A percentile compares a stretch with the other conserved stretches of the same genome.
Evolutionary conservation across 139 green algal species (phyloP).

Genomic region (Chlorella sp.): DNA sequence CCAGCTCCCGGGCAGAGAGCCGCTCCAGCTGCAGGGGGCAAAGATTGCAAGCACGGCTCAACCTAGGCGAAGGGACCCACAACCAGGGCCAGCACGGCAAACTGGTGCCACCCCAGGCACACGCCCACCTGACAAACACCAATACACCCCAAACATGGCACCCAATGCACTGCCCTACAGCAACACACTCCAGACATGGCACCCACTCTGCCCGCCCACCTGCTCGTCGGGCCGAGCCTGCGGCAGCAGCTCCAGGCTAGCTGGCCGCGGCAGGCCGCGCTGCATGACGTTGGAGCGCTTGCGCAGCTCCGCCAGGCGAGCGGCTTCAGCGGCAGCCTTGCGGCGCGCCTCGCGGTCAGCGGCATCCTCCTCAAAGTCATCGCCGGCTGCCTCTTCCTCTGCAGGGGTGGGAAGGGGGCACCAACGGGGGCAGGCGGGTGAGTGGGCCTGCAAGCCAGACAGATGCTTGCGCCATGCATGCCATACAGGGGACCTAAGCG

Average conservation of each 20-base stretch:
- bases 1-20: conserved; percentile 56
- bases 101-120: too few relatives aligned
- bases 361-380: conserved; percentile 83
- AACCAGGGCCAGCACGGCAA: too few relatives aligned
- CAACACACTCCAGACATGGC: background rate
- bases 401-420: background rate
- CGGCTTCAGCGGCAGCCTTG: conserved; percentile 64
- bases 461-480: too few relatives aligned
- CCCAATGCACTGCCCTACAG: too few relatives aligned
- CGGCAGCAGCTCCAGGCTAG: conserved; percentile 54
- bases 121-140: too few relatives aligned
- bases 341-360: conserved; percentile 72
- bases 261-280: conserved; percentile 78
- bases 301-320: conserved; percentile 53
- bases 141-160: background rate
- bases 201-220: background rate
- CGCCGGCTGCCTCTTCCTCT: conserved; percentile 57
- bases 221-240: conserved; percentile 28
- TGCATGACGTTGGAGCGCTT: conserved; percentile 69
- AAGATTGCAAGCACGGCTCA: too few relatives aligned
- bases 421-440: background rate
- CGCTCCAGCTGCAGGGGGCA: conserved; percentile 9
- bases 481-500: too few relatives aligned
- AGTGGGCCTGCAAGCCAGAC: too few relatives aligned
- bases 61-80: too few relatives aligned